phyloP scores from a whole-genome alignment of 2,329 filamentous ascomycete species.

The Myriosclerotinia curreyana region DNA sequence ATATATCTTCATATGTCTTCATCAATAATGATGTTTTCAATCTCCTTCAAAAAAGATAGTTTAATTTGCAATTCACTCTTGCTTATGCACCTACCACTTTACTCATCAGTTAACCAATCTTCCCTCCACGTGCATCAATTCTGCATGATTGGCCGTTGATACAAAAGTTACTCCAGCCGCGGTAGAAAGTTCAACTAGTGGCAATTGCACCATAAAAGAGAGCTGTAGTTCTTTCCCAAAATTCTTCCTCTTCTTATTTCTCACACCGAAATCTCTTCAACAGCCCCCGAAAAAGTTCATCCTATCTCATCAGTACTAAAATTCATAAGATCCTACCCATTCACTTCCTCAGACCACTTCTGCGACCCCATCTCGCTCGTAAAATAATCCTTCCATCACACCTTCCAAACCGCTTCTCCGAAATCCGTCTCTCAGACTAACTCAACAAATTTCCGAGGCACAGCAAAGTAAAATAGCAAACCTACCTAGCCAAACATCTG shows the following conservation, averaged over 20 bases:
- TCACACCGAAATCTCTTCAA: not conserved
- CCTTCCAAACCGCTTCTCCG: not conserved
- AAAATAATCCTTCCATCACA: slow-evolving; percentile 13
- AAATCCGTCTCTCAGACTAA: not conserved
- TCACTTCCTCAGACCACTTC: slow-evolving; percentile 12
- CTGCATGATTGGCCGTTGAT: slow-evolving; percentile 10
- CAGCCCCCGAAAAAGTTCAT: not conserved
- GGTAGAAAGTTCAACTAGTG: not conserved
- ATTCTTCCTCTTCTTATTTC: not conserved
- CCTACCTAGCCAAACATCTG: not conserved
- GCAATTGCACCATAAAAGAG: slow-evolving; percentile 5
- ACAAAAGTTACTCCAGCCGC: not conserved
- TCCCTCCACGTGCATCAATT: slow-evolving; percentile 14
- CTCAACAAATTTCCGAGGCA: not conserved
- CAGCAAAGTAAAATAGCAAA: not conserved
- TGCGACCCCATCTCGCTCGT: slow-evolving; percentile 14
- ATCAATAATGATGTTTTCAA: slow-evolving; percentile 21
- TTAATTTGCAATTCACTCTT: slow-evolving; percentile 1
- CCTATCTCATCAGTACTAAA: slow-evolving; percentile 7
- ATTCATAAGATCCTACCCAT: not conserved
- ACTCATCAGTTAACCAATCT: not conserved
- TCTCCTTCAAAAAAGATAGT: slow-evolving; percentile 8
- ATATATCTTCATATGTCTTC: slow-evolving; percentile 24
- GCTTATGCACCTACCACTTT: not conserved
- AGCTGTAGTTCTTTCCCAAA: not conserved